Conservation (phyloP, 1,284 basidiomycete species). For the Phellopilus nigrolimitatus region DNA sequence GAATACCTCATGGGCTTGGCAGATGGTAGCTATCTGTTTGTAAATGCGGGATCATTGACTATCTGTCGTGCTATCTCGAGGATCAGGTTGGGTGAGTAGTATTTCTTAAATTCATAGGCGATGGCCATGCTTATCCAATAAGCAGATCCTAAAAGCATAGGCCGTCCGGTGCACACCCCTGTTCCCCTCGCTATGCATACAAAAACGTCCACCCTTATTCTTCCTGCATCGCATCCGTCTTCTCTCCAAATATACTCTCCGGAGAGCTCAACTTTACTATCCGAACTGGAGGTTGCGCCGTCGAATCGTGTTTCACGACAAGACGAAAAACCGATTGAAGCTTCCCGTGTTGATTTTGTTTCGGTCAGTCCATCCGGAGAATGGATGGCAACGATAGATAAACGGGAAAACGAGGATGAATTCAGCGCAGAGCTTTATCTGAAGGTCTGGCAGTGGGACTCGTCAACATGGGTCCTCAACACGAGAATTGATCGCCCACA, state of each 20-base stretch:
- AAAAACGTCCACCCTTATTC: slow-evolving; percentile 69
- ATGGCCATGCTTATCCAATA: background rate
- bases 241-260: slow-evolving; percentile 91
- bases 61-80: slow-evolving; percentile 73
- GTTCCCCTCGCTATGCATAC: slow-evolving; percentile 71
- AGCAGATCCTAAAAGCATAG: slow-evolving; percentile 15
- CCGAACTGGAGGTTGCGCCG: slow-evolving; percentile 90
- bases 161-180: slow-evolving; percentile 9
- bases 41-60: slow-evolving; percentile 71
- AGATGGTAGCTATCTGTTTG: slow-evolving; percentile 80
- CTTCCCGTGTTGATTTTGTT: slow-evolving; percentile 70
- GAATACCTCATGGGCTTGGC: slow-evolving; percentile 82
- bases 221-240: slow-evolving; percentile 93
- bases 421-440: slow-evolving; percentile 72
- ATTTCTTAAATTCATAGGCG: background rate
- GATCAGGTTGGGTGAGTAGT: slow-evolving; percentile 66
- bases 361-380: slow-evolving; percentile 65
- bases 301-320: slow-evolving; percentile 87
- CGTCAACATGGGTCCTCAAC: slow-evolving; percentile 54
- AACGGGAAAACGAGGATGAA: slow-evolving; percentile 60
- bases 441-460: slow-evolving; percentile 89
- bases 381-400: slow-evolving; percentile 94
- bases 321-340: slow-evolving; percentile 77
- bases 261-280: slow-evolving; percentile 63
- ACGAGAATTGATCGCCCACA: slow-evolving; percentile 92